A percentile compares a stretch with the other conserved stretches of the same genome.
Evolutionary conservation across 768 basidiomycete genomes (phyloP).

Genomic region (Calocybe gangraenosa): DNA sequence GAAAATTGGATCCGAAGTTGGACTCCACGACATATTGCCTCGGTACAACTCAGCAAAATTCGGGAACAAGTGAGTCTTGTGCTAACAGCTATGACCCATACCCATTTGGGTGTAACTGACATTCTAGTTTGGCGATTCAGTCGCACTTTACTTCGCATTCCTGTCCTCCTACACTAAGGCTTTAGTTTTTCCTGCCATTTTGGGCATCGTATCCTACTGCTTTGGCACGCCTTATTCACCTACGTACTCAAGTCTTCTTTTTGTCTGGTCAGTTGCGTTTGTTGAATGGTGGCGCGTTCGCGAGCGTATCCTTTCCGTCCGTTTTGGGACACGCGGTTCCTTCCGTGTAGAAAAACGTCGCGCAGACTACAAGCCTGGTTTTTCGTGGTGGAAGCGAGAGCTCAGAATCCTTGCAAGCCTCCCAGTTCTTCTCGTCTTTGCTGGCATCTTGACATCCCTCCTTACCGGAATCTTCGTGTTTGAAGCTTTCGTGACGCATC

Average conservation of each 20-base stretch:
- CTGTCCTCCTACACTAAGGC: slow-evolving; percentile 79
- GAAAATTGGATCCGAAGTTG: slow-evolving; percentile 74
- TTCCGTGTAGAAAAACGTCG: slow-evolving; percentile 73
- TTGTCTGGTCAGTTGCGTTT: slow-evolving; percentile 82
- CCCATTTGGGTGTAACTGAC: background rate
- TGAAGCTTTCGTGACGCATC: slow-evolving; percentile 84
- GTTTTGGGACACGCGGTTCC: slow-evolving; percentile 77
- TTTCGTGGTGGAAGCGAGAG: slow-evolving; percentile 75
- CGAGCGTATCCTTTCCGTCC: slow-evolving; percentile 77
- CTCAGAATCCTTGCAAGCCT: slow-evolving; percentile 61
- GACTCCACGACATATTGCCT: slow-evolving; percentile 61
- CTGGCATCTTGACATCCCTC: slow-evolving; percentile 60
- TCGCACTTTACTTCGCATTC: slow-evolving; percentile 89
- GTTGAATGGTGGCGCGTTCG: slow-evolving; percentile 91
- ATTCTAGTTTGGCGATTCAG: slow-evolving; percentile 65
- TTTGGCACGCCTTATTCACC: slow-evolving; percentile 72
- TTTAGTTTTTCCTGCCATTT: slow-evolving; percentile 67
- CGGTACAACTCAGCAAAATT: slow-evolving; percentile 62
- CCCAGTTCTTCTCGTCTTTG: slow-evolving; percentile 73
- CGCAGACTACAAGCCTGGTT: slow-evolving; percentile 49
- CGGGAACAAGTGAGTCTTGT: slow-evolving; percentile 58
- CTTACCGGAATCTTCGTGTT: slow-evolving; percentile 82
- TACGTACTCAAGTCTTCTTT: slow-evolving; percentile 68
- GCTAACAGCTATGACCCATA: background rate
- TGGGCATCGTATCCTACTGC: slow-evolving; percentile 70